phyloP scores from a whole-genome alignment of 2,329 filamentous ascomycete genomes.

The Falciphora oryzae region DNA sequence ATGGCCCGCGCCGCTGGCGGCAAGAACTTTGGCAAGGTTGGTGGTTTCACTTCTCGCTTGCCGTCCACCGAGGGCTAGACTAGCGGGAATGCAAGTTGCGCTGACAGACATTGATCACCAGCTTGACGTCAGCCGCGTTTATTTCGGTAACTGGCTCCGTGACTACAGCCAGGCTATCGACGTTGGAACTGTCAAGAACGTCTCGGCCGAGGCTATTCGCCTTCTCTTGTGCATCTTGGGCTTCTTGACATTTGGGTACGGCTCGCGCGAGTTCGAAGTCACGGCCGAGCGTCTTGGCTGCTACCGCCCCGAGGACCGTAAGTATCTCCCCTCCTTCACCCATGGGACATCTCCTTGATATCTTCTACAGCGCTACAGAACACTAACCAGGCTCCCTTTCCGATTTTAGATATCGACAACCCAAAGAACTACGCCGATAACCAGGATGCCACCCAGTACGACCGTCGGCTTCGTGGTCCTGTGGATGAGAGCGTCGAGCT shows the following conservation, averaged over 20 bases:
- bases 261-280: conserved; percentile 79
- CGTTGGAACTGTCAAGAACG: conserved; percentile 84
- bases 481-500: conserved; percentile 76
- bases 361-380: neutral
- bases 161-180: conserved; percentile 95
- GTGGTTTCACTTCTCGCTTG: conserved; percentile 31
- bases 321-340: neutral
- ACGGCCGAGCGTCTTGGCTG: conserved; percentile 72
- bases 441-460: conserved; percentile 75
- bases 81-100: no score
- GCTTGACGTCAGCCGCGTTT: conserved; percentile 66
- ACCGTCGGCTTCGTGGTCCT: conserved; percentile 72
- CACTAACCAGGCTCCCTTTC: conserved; percentile 10
- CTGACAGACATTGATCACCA: neutral
- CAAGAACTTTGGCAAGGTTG: conserved; percentile 82
- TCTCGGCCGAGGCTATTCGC: conserved; percentile 85
- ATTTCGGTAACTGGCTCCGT: conserved; percentile 92
- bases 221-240: conserved; percentile 84
- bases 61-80: neutral
- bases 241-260: conserved; percentile 83
- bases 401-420: conserved; percentile 58
- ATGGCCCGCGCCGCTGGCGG: conserved; percentile 56
- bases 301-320: conserved; percentile 70
- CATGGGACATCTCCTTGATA: neutral
- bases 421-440: conserved; percentile 85